Evolutionary conservation across 768 basidiomycete species (phyloP).

Genomic region (Russula ochroleuca): DNA sequence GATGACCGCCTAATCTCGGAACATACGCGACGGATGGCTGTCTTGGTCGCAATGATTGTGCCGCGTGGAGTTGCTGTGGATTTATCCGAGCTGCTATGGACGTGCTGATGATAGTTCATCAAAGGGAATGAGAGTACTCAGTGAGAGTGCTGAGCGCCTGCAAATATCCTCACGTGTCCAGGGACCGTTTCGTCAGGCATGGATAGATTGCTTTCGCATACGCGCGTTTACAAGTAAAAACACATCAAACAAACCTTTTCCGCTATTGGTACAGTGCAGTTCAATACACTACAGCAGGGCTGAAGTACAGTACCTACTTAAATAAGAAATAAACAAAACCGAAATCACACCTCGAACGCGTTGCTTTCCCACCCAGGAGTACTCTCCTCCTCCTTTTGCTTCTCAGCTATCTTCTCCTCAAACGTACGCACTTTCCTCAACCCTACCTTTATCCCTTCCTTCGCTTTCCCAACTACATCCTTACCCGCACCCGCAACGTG

Average conservation of each 20-base stretch:
- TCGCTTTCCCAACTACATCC: conserved; percentile 32
- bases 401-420: conserved; percentile 35
- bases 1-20: background rate
- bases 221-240: no score
- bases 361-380: conserved; percentile 37
- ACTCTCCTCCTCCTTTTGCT: conserved; percentile 35
- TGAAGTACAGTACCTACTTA: no score
- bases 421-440: conserved; percentile 33
- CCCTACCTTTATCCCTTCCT: conserved; percentile 32
- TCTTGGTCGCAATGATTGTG: background rate
- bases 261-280: background rate
- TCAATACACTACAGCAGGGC: background rate
- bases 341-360: conserved; percentile 36
- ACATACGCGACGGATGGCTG: background rate
- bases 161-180: no score
- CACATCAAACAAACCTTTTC: no score
- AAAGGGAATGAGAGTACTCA: background rate
- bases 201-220: no score
- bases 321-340: no score
- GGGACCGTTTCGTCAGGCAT: no score
- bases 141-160: background rate
- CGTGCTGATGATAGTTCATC: background rate
- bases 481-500: conserved; percentile 26
- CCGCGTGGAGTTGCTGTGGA: background rate
- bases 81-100: background rate